Evolutionary conservation across 257 asterid genomes (phyloP), one percentile per base, ranked within the genome.

Genomic region (Solanum sejunctum): DNA sequence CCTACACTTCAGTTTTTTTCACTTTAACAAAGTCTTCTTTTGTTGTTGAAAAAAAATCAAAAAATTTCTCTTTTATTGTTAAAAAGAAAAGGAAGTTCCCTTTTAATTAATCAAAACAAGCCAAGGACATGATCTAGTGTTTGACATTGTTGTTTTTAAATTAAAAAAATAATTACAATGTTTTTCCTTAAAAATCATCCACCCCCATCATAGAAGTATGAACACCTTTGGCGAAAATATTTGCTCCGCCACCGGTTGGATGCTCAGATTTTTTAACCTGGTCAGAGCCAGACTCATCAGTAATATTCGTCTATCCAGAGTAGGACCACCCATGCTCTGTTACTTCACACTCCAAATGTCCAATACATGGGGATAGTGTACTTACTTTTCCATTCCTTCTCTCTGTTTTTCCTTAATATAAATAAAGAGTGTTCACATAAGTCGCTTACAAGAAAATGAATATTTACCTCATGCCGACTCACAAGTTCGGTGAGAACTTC

Each of bases 401-500:
- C 80, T 71, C 12, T 43, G 36, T 71, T 20, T 70, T 72, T 72
- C 57, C 80, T 72, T 45, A 12, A 45, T n/a, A 72, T 20, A 72
- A 45, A 75, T 23, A 49, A 49, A 49, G 58, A 23, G 49, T 47
- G 21, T 75, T 47, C 81, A 75, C 60, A 21, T 49, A 49, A 75
- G 28, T 49, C 57, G 12, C 36, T 49, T 49, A 75, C 58, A 81
- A 80, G 17, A 66, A 55, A 83, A 80, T 64, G 63, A 82, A 81
- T 69, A 66, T 73, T 78, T 95, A 95, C 98, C 97, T 95, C 97
- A 81, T 95, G 93, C 57, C 93, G 94, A 89, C 90, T 91, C 88
- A 93, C 91, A 81, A 93, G 94, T 91, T 95, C 98, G 81, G 93
- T 87, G 61, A 95, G 95, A 90, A 92, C 92, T 90, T 95, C 98